Evolutionary conservation across 768 basidiomycete species (phyloP), one percentile per base, ranked within the genome.

Genomic region (Termitomyces sp.): DNA sequence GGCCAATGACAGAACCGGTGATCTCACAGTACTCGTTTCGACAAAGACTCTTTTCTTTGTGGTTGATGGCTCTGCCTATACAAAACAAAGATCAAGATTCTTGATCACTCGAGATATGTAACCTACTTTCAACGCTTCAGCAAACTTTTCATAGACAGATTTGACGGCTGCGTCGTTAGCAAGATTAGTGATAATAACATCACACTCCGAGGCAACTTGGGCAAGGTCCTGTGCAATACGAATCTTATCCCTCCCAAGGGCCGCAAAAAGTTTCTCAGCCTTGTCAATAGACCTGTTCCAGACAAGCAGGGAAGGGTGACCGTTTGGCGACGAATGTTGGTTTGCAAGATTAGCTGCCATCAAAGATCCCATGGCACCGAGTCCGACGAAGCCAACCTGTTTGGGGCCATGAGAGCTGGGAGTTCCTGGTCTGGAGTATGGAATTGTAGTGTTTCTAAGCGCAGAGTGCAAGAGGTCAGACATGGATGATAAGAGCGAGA

Each of bases 311-410:
- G 91, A 84, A 0, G 77, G 74, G 34, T 76, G 64, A 3, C 67
- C 69, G 14, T 67, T 68, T 36, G 69, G 59, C 45, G 72, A 63
- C 20, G 72, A 70, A 45, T 72, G 77, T 62, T 80, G 74, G 43
- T 72, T 82, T 1, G 89, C 90, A 34, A 96, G 78, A 70, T 95
- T 96, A 37, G 80, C 78, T 6, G 88, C 89, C 89, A 95, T 94
- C 20, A 76, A 70, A 65, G 78, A 82, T 10, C 89, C 91, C 83
- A 93, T 90, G 22, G 82, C 80, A 22, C 88, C 87, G 16, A 87
- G 61, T 1, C 79, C 79, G 14, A 81, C 72, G 49, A 79, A 80
- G 5, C 78, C 79, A 24, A 79, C 71, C 57, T 77, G 73, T 42
- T 59, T 45, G 9, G 68, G 60, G 24, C 53, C 48, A 57, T 66